Percentiles rank a stretch among this genome's conserved stretches.
phyloP scores from a whole-genome alignment of 1,284 basidiomycete species.

The Phaffia rhodozyma region DNA sequence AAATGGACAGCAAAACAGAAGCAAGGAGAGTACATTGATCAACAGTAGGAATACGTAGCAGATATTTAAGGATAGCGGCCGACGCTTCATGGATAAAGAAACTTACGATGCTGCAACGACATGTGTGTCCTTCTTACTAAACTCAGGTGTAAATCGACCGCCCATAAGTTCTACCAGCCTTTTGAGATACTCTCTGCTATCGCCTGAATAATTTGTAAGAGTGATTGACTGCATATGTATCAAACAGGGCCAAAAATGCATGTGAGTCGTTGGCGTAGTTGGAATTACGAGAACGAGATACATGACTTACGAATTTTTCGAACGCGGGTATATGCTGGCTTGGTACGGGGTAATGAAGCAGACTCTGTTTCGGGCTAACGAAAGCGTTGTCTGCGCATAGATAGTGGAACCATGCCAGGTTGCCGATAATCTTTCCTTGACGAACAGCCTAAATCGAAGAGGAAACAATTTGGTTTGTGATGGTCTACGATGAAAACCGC shows the following conservation, averaged over 20 bases:
- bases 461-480: not conserved
- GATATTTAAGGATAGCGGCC: not conserved
- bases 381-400: conserved; percentile 53
- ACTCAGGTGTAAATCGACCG: conserved; percentile 67
- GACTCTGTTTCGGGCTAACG: conserved; percentile 53
- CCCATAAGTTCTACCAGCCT: conserved; percentile 65
- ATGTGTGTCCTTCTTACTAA: conserved; percentile 51
- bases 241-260: not conserved
- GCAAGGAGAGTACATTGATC: not conserved
- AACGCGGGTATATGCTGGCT: conserved; percentile 38
- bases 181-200: conserved; percentile 71
- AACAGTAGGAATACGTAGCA: not conserved
- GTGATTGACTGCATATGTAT: conserved; percentile 49
- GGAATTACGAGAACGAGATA: conserved; percentile 42
- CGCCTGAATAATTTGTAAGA: conserved; percentile 75
- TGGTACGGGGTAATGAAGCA: conserved; percentile 48
- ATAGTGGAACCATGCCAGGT: conserved; percentile 67
- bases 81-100: not conserved
- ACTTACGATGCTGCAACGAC: conserved; percentile 70
- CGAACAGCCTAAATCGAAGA: conserved; percentile 43
- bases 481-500: not conserved
- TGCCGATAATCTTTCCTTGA: conserved; percentile 54
- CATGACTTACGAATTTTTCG: conserved; percentile 35
- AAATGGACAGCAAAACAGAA: not conserved
- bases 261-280: not conserved